Percentiles rank a stretch among this genome's conserved stretches.
Conservation (phyloP, 257 asterid genomes). For the Penstemon davidsonii region DNA sequence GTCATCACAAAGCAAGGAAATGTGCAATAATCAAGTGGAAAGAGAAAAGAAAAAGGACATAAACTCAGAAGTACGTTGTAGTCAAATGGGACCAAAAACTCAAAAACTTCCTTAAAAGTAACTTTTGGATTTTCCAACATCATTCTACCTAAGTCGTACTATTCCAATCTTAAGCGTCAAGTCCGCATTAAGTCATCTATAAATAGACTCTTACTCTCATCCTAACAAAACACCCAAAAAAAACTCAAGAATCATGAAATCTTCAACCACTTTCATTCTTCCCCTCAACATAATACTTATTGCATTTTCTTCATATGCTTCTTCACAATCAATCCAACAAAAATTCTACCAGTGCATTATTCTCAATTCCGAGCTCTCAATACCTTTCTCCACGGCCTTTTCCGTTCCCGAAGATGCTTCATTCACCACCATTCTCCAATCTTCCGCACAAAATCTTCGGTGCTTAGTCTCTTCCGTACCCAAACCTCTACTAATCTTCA, state of each 20-base stretch:
- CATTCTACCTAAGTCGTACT: neutral
- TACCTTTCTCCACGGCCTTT: slow-evolving; percentile 43
- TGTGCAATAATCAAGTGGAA: neutral
- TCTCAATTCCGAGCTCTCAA: slow-evolving; percentile 38
- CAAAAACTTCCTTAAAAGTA: slow-evolving; percentile 25
- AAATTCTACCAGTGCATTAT: slow-evolving; percentile 35
- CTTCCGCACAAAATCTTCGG: slow-evolving; percentile 45
- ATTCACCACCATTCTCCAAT: slow-evolving; percentile 34
- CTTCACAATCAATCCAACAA: slow-evolving; percentile 35
- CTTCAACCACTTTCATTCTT: slow-evolving; percentile 16
- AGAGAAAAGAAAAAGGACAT: neutral
- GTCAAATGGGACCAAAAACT: slow-evolving; percentile 25
- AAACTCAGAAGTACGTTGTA: neutral
- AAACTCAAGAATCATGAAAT: slow-evolving; percentile 23
- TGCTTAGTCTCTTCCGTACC: slow-evolving; percentile 37
- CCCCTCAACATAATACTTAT: slow-evolving; percentile 21
- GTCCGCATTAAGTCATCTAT: slow-evolving; percentile 34
- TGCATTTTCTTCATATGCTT: slow-evolving; percentile 1
- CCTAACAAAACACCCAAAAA: slow-evolving; percentile 19
- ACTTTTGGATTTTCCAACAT: slow-evolving; percentile 20
- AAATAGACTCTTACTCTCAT: slow-evolving; percentile 24
- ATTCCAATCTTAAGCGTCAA: neutral
- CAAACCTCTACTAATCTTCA: slow-evolving; percentile 47
- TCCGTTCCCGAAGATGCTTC: slow-evolving; percentile 38
- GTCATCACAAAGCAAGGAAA: slow-evolving; percentile 30